These are phyloP conservation scores for Rauvolfia tetraphylla DNA, from an alignment of 257 asterid genomes.

Conservation along the genomic window DNA sequence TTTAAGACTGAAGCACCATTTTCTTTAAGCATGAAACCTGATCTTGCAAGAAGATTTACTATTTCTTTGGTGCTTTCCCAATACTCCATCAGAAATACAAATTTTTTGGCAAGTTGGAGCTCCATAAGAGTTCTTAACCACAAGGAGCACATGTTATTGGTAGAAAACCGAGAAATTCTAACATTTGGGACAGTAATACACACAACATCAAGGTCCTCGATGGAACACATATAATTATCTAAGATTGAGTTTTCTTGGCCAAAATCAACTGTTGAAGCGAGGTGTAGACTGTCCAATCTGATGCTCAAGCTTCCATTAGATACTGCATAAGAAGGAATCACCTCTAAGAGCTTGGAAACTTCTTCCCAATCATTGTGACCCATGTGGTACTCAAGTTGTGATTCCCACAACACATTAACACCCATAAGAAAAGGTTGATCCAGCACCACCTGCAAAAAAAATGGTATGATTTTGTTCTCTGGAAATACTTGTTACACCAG, in stretches of 20 bases:
- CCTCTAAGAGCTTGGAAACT: slow-evolving; percentile 80
- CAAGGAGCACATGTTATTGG: slow-evolving; percentile 46
- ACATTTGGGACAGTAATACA: slow-evolving; percentile 65
- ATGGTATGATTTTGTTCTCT: slow-evolving; percentile 17
- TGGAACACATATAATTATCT: slow-evolving; percentile 51
- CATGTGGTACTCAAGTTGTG: slow-evolving; percentile 85
- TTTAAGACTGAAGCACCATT: slow-evolving; percentile 39
- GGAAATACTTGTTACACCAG: slow-evolving; percentile 13
- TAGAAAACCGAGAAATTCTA: slow-evolving; percentile 59
- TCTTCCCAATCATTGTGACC: slow-evolving; percentile 89
- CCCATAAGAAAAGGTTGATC: slow-evolving; percentile 95
- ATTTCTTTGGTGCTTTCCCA: slow-evolving; percentile 70
- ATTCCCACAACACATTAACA: slow-evolving; percentile 91
- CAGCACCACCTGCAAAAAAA: slow-evolving; percentile 71
- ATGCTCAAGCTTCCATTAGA: slow-evolving; percentile 69
- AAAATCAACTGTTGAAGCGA: slow-evolving; percentile 44
- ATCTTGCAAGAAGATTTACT: slow-evolving; percentile 71
- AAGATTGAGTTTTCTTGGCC: slow-evolving; percentile 42
- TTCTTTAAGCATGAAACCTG: slow-evolving; percentile 58
- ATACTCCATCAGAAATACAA: slow-evolving; percentile 64
- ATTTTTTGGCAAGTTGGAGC: slow-evolving; percentile 75
- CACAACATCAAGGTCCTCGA: slow-evolving; percentile 74
- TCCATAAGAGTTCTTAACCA: slow-evolving; percentile 82
- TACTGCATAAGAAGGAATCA: slow-evolving; percentile 70
- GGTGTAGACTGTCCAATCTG: slow-evolving; percentile 51